phyloP scores from a whole-genome alignment of 371 early-diverging fungal genomes.

The Apophysomyces variabilis region DNA sequence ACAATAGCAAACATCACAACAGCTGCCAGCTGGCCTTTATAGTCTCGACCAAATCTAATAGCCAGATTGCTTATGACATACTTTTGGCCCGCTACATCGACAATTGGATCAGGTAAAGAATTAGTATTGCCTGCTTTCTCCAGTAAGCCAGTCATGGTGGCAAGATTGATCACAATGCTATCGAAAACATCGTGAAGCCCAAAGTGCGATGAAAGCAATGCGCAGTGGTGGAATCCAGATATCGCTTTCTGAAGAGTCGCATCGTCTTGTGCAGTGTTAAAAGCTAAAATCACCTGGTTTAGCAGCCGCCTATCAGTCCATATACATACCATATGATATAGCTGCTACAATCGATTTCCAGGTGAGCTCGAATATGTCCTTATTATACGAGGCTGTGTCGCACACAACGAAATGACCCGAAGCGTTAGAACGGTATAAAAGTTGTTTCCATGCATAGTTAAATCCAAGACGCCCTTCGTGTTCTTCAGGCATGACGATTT shows the following conservation, averaged over 20 bases:
- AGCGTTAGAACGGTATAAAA: slow-evolving; percentile 61
- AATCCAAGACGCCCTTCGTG: slow-evolving; percentile 94
- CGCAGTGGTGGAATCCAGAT: slow-evolving; percentile 82
- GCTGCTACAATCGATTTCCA: slow-evolving; percentile 71
- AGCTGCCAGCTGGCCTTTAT: slow-evolving; percentile 87
- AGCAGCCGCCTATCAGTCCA: background rate
- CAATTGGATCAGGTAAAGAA: slow-evolving; percentile 63
- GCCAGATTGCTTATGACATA: slow-evolving; percentile 72
- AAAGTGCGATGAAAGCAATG: slow-evolving; percentile 75
- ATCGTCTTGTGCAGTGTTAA: slow-evolving; percentile 83
- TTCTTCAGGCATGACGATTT: slow-evolving; percentile 90
- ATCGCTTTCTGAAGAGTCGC: slow-evolving; percentile 80
- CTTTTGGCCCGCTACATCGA: slow-evolving; percentile 64
- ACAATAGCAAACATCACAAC: slow-evolving; percentile 84
- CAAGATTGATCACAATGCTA: slow-evolving; percentile 73
- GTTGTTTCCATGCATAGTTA: slow-evolving; percentile 92
- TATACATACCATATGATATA: slow-evolving; percentile 67
- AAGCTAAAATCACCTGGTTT: slow-evolving; percentile 48
- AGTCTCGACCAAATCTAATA: slow-evolving; percentile 87
- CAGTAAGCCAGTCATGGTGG: slow-evolving; percentile 77
- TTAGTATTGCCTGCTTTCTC: slow-evolving; percentile 50
- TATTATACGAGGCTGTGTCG: slow-evolving; percentile 63
- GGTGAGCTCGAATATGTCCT: slow-evolving; percentile 64
- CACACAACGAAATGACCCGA: slow-evolving; percentile 55
- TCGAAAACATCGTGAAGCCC: slow-evolving; percentile 79